Evolutionary conservation across 129 eudicot genomes (phyloP).

Genomic region (Tanacetum coccineum): DNA sequence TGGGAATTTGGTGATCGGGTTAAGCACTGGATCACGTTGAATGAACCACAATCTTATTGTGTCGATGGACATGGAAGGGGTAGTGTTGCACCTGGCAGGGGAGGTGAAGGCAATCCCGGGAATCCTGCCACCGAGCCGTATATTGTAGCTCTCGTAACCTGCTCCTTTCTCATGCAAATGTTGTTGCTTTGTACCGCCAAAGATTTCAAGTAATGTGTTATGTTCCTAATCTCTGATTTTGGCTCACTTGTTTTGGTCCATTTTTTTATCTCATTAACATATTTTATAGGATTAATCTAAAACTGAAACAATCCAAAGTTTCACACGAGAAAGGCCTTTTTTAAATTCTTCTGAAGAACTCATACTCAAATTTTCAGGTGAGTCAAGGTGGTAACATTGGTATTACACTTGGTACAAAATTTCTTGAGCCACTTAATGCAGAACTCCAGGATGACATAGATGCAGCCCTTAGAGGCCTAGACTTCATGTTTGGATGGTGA

Average conservation of each 20-base stretch:
- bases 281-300: neutral
- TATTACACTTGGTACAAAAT: slow-evolving; percentile 15
- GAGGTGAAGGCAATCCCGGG: slow-evolving; percentile 20
- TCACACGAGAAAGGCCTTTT: neutral
- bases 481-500: slow-evolving; percentile 41
- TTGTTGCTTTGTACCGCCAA: slow-evolving; percentile 14
- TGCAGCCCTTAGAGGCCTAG: slow-evolving; percentile 32
- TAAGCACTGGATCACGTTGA: slow-evolving; percentile 28
- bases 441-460: slow-evolving; percentile 20
- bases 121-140: slow-evolving; percentile 29
- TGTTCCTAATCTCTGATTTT: neutral
- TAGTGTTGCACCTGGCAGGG: slow-evolving; percentile 24
- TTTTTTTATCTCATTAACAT: neutral
- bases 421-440: slow-evolving; percentile 23
- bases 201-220: slow-evolving; percentile 22
- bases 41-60: slow-evolving; percentile 27
- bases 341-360: neutral
- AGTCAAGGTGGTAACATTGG: slow-evolving; percentile 33
- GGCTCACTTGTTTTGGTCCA: neutral
- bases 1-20: slow-evolving; percentile 39
- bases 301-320: neutral
- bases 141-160: slow-evolving; percentile 23
- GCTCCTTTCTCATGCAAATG: slow-evolving; percentile 29
- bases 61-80: slow-evolving; percentile 24
- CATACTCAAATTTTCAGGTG: slow-evolving; percentile 7